Base-by-base conservation (phyloP, 1,139 yeast genomes). In the Pichia inconspicua region DNA sequence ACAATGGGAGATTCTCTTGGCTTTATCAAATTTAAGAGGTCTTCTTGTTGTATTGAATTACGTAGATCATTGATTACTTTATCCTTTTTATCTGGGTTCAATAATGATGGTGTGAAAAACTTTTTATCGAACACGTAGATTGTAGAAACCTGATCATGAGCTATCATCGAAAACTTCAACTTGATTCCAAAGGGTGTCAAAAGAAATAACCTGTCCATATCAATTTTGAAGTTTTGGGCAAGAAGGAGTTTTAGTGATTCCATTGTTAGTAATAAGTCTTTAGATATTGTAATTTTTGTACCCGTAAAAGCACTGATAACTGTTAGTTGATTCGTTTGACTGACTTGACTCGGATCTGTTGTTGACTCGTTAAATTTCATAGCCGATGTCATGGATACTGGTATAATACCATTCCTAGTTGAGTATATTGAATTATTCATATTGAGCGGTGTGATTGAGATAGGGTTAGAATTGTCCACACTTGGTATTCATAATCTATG, bases 181-280 rank as follows among this genome's bases (percentile, higher is more conserved):
- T 76, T 79, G 43, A 76, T 72, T 0, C 89, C 92, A 64, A 75
- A 82, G 2, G 86, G 78, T 0, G 85, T 74, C 41, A 84, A 64
- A n/a, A 84, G 65, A 55, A 83, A 78, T 41, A 81, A 61, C 55
- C 79, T 75, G 27, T 72, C 75, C 1, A 56, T 48, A 0, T 71
- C 68, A 5, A 74, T 71, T 38, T 63, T 65, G 56, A 78, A 69
- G 39, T 67, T 64, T 9, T 65, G 60, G 47, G 72, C 47, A 54
- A 73, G 66, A 63, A 73, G 77, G 28, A 62, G 66, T 56, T 74
- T 77, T 48, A 81, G 67, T 31, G 75, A 72, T 25, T 69, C 69
- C 44, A 78, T 54, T 5, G 65, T 62, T 45, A 62, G 62, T 54
- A 72, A 72, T 35, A 61, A 63, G 51, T 63, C 63, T 31, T 69